Conservation (phyloP, 495 filamentous ascomycete genomes). For the Echria macrotheca region DNA sequence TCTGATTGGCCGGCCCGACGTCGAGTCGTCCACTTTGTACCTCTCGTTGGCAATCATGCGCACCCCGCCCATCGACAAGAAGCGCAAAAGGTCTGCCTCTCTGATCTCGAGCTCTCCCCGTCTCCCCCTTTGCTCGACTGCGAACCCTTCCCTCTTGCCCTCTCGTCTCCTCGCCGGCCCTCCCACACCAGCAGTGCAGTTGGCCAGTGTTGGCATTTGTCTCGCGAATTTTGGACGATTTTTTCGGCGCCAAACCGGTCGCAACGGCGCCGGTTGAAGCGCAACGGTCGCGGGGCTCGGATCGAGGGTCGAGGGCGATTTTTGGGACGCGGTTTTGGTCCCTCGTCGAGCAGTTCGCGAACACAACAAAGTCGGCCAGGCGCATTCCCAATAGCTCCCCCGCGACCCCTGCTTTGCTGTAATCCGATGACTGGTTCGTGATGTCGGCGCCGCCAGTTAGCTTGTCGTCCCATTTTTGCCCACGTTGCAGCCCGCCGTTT, state of each 20-base stretch:
- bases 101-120: slow-evolving; percentile 34
- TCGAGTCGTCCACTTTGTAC: slow-evolving; percentile 35
- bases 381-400: slow-evolving; percentile 29
- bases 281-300: not conserved
- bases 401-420: slow-evolving; percentile 29
- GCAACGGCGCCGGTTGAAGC: not conserved
- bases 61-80: slow-evolving; percentile 26
- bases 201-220: not conserved
- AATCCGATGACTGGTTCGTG: slow-evolving; percentile 9
- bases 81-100: slow-evolving; percentile 17
- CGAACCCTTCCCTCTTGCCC: slow-evolving; percentile 30
- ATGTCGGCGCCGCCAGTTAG: slow-evolving; percentile 24
- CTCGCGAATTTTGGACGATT: slow-evolving; percentile 17
- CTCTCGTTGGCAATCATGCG: slow-evolving; percentile 33
- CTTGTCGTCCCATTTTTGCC: slow-evolving; percentile 10
- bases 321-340: slow-evolving; percentile 22
- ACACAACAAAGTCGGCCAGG: slow-evolving; percentile 23
- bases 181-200: slow-evolving; percentile 7
- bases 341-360: slow-evolving; percentile 11
- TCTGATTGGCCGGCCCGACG: slow-evolving; percentile 39
- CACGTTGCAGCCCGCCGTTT: not conserved
- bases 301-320: not conserved
- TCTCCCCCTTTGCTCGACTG: slow-evolving; percentile 23
- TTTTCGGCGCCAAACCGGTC: slow-evolving; percentile 12
- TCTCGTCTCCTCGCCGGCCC: slow-evolving; percentile 29